phyloP scores from a whole-genome alignment of 2,329 filamentous ascomycete genomes.

The Thermomyces lanuginosus region DNA sequence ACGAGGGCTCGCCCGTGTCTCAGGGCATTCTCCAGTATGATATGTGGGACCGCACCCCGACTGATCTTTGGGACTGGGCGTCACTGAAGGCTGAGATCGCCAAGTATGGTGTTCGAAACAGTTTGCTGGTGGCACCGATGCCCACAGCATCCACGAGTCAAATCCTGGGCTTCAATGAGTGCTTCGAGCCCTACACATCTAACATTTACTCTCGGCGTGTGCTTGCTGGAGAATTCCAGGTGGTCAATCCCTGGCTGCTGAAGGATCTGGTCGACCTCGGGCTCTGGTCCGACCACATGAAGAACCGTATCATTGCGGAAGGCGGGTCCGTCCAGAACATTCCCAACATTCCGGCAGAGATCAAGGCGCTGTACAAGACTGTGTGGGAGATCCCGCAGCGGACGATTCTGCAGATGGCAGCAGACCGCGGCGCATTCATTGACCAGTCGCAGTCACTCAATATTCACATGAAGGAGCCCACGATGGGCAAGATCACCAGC shows the following conservation, averaged over 20 bases:
- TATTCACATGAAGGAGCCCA: conserved; percentile 98
- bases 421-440: conserved; percentile 94
- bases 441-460: conserved; percentile 98
- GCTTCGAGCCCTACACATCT: conserved; percentile 98
- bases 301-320: conserved; percentile 98
- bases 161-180: conserved; percentile 98
- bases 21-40: conserved; percentile 95
- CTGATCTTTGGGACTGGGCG: conserved; percentile 93
- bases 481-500: conserved; percentile 98
- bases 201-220: conserved; percentile 99
- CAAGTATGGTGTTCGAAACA: conserved; percentile 88
- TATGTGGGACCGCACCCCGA: conserved; percentile 92
- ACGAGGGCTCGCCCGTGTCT: conserved; percentile 83
- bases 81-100: conserved; percentile 78
- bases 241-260: conserved; percentile 96
- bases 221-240: conserved; percentile 94
- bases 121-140: conserved; percentile 88
- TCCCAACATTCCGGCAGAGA: conserved; percentile 85
- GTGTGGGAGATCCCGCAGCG: conserved; percentile 99
- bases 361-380: conserved; percentile 97
- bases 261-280: conserved; percentile 97
- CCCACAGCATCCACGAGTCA: conserved; percentile 93
- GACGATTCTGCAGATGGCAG: conserved; percentile 91
- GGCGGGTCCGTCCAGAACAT: conserved; percentile 93
- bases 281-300: conserved; percentile 98